Conservation (phyloP, 2,329 filamentous ascomycete genomes). For the Cladosporium sp. region DNA sequence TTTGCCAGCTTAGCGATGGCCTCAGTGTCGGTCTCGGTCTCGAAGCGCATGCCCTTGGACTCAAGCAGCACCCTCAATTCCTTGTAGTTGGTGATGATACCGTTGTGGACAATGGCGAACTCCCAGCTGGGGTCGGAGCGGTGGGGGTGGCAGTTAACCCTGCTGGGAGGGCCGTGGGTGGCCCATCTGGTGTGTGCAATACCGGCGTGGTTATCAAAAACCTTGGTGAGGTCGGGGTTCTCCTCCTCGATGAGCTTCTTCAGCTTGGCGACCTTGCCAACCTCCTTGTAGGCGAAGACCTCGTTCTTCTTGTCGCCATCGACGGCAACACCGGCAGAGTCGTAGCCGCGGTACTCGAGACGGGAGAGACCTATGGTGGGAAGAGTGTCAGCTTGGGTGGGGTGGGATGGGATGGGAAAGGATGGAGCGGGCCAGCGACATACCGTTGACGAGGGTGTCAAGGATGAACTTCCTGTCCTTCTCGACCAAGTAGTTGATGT, state of each 20-base stretch:
- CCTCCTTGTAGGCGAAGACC: conserved; percentile 96
- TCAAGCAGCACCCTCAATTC: conserved; percentile 90
- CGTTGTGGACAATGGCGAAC: conserved; percentile 97
- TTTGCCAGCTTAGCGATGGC: conserved; percentile 99
- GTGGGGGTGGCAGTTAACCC: conserved; percentile 96
- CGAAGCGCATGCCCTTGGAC: conserved; percentile 95
- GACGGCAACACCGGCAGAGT: conserved; percentile 91
- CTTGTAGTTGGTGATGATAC: conserved; percentile 99
- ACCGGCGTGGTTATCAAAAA: conserved; percentile 96
- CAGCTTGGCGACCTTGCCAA: conserved; percentile 97
- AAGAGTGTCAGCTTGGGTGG: conserved; percentile 21
- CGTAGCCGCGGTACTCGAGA: conserved; percentile 97
- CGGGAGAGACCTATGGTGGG: conserved; percentile 74
- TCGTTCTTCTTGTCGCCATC: conserved; percentile 99
- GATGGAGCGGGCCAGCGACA: conserved; percentile 32
- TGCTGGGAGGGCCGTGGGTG: conserved; percentile 91
- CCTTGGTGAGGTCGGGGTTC: conserved; percentile 80
- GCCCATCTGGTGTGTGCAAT: conserved; percentile 99
- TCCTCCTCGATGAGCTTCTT: conserved; percentile 84
- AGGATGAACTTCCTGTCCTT: conserved; percentile 97
- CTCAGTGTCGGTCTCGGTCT: conserved; percentile 99
- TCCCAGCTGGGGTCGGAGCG: conserved; percentile 95
- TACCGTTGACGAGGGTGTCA: conserved; percentile 93
- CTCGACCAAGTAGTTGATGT: conserved; percentile 99
- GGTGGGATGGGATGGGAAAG: background rate